Evolutionary conservation across 768 basidiomycete genomes (phyloP).

Genomic region (Exsudoporus frostii): DNA sequence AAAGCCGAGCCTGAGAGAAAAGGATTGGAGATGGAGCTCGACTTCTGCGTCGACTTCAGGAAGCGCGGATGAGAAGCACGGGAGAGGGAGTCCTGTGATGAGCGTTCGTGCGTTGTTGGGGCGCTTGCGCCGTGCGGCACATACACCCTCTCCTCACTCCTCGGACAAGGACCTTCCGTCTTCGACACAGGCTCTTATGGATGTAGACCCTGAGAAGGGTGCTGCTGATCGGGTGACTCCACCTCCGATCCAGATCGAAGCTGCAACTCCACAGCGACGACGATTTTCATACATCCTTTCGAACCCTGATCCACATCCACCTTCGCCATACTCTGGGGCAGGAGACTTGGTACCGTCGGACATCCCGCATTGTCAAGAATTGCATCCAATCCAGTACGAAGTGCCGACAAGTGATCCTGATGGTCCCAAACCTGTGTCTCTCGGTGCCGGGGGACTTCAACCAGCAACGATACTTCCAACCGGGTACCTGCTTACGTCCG

Average conservation of each 20-base stretch:
- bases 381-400: neutral
- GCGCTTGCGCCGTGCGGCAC: conserved; percentile 24
- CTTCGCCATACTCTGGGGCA: conserved; percentile 17
- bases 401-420: neutral
- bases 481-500: neutral
- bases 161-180: conserved; percentile 22
- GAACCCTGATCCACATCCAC: conserved; percentile 28
- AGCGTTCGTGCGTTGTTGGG: conserved; percentile 29
- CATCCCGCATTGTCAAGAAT: neutral
- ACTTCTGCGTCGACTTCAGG: conserved; percentile 14
- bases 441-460: neutral
- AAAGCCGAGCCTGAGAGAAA: conserved; percentile 13
- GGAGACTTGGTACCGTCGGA: neutral
- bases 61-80: conserved; percentile 24
- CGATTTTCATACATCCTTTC: conserved; percentile 31
- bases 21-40: conserved; percentile 16
- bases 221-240: conserved; percentile 5
- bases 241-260: conserved; percentile 14
- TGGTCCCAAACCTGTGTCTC: neutral
- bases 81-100: conserved; percentile 17
- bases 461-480: neutral
- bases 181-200: conserved; percentile 1
- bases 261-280: conserved; percentile 17
- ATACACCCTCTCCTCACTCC: conserved; percentile 29
- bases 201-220: conserved; percentile 16